These are phyloP conservation scores for Tolypocladium paradoxum DNA, from an alignment of 2,329 filamentous ascomycete species.

Conservation along the genomic window DNA sequence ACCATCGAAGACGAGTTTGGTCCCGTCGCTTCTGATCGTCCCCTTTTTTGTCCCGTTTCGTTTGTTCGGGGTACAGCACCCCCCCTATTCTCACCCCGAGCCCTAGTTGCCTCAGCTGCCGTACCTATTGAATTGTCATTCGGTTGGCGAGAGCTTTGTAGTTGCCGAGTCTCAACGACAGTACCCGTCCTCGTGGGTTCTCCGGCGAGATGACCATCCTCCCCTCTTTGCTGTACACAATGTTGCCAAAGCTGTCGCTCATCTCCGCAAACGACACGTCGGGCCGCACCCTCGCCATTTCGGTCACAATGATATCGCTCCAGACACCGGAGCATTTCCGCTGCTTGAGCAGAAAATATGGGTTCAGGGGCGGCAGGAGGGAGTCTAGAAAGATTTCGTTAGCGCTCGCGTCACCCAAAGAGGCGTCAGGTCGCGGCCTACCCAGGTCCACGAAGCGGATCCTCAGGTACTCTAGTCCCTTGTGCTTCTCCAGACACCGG, in stretches of 20 bases:
- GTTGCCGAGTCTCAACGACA: conserved; percentile 46
- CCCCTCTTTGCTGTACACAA: conserved; percentile 48
- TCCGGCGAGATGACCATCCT: conserved; percentile 46
- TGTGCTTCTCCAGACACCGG: conserved; percentile 46
- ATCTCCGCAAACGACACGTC: conserved; percentile 49
- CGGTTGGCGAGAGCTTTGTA: conserved; percentile 39
- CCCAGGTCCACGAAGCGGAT: conserved; percentile 67
- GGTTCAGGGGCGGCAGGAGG: conserved; percentile 58
- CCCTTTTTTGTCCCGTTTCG: not conserved
- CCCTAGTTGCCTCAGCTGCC: not conserved
- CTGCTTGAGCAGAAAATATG: conserved; percentile 56
- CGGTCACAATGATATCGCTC: conserved; percentile 55
- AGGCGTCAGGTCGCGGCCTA: conserved; percentile 20
- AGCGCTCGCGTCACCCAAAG: conserved; percentile 3
- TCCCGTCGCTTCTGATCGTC: not conserved
- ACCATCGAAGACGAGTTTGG: not conserved
- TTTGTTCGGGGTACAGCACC: not conserved
- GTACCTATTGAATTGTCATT: conserved; percentile 22
- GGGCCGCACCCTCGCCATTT: conserved; percentile 49
- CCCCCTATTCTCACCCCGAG: not conserved
- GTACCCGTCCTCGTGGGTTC: conserved; percentile 38
- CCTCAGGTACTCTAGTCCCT: conserved; percentile 50
- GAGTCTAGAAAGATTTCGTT: conserved; percentile 41
- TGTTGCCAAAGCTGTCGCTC: conserved; percentile 51
- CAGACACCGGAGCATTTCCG: conserved; percentile 58